Evolutionary conservation across 345 rosid species (phyloP).

Genomic region (Erodium maritimum): DNA sequence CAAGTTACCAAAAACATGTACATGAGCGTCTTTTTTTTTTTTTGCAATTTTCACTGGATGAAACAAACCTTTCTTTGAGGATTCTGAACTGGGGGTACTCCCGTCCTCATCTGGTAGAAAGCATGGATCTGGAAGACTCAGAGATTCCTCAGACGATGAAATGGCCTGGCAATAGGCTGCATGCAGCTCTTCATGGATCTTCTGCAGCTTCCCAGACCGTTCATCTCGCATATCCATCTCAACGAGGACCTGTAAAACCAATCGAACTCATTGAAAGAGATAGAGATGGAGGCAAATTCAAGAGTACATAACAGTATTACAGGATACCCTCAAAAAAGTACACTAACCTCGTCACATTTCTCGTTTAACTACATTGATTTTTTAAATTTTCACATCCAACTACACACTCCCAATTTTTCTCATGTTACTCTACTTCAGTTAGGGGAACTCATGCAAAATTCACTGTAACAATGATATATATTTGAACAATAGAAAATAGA

Average conservation of each 20-base stretch:
- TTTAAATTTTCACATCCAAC: no score
- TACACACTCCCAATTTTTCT: no score
- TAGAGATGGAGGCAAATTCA: not conserved
- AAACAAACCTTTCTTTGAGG: constrained; percentile 21
- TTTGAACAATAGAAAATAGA: no score
- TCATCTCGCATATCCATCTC: constrained; percentile 82
- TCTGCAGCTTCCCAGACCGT: constrained; percentile 39
- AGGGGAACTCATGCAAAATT: no score
- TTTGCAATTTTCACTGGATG: not conserved
- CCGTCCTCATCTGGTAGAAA: constrained; percentile 4
- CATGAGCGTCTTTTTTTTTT: no score
- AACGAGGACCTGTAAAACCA: constrained; percentile 45
- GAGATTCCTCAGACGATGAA: constrained; percentile 11
- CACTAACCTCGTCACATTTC: no score
- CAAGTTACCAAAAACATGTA: no score
- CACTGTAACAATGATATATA: no score
- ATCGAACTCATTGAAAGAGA: constrained; percentile 10
- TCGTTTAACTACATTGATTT: no score
- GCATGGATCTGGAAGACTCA: constrained; percentile 3
- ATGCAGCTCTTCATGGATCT: constrained; percentile 29
- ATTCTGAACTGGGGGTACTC: constrained; percentile 15
- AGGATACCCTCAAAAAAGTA: no score
- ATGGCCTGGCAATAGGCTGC: constrained; percentile 60
- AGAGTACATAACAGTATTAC: not conserved
- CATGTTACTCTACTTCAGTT: no score